A percentile compares a stretch with the other conserved stretches of the same genome.
phyloP scores from a whole-genome alignment of 306 rosid genomes.

The Cercis canadensis region DNA sequence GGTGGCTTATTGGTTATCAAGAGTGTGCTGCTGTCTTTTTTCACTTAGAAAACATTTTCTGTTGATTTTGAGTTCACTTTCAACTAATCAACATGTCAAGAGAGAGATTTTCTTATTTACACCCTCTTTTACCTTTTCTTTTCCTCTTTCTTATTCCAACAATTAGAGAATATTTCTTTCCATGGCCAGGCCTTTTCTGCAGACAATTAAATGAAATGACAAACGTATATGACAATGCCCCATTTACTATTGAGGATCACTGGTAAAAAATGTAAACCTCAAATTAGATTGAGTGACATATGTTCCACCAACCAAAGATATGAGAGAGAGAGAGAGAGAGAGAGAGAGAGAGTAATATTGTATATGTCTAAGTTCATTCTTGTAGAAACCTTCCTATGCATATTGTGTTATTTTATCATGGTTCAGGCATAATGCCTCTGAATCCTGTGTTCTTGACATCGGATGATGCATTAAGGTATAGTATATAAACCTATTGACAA shows the following conservation, averaged over 20 bases:
- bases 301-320: not conserved
- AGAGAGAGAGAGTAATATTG: not conserved
- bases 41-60: not conserved
- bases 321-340: not conserved
- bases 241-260: not conserved
- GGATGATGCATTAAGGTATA: not conserved
- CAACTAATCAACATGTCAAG: not conserved
- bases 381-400: conserved; percentile 7
- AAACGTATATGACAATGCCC: not conserved
- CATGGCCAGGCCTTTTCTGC: not conserved
- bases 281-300: not conserved
- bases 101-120: not conserved
- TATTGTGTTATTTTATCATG: conserved; percentile 21
- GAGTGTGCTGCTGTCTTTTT: not conserved
- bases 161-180: not conserved
- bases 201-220: not conserved
- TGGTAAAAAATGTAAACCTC: not conserved
- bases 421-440: conserved; percentile 12
- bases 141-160: not conserved
- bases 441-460: not conserved
- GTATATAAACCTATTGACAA: not conserved
- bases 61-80: not conserved
- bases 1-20: not conserved
- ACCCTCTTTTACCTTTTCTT: not conserved
- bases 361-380: not conserved